Conservation (phyloP, 768 basidiomycete genomes). For the Psilocybe cubensis region DNA sequence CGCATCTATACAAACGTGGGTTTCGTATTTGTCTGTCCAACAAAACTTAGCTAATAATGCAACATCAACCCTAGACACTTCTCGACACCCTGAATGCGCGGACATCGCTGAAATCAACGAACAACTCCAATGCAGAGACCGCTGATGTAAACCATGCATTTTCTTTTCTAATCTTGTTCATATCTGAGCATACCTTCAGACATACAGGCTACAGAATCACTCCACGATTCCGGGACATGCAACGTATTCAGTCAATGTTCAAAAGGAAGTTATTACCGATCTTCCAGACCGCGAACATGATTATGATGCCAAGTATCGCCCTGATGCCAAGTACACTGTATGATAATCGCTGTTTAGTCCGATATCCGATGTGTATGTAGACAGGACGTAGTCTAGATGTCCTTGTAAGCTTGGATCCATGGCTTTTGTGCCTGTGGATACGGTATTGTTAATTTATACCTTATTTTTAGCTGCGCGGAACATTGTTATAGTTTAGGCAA, state of each 20-base stretch:
- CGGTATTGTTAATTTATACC: too few species aligned
- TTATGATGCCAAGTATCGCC: constrained; percentile 1
- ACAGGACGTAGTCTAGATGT: too few species aligned
- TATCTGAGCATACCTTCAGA: constrained; percentile 1
- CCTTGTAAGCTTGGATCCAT: too few species aligned
- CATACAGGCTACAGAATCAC: constrained; percentile 32
- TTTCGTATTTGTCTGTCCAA: constrained; percentile 22
- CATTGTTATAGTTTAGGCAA: not conserved
- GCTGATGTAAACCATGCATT: constrained; percentile 24
- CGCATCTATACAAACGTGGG: constrained; percentile 54
- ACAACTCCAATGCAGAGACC: constrained; percentile 31
- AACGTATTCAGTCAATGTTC: constrained; percentile 31
- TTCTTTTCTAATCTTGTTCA: not conserved
- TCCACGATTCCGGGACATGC: constrained; percentile 20
- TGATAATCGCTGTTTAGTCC: constrained; percentile 16
- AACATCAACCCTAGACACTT: constrained; percentile 35
- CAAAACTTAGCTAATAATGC: not conserved
- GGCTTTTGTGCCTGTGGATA: too few species aligned
- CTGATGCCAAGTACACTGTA: constrained; percentile 25
- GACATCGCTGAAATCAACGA: constrained; percentile 34
- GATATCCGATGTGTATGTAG: too few species aligned
- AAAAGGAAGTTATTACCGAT: constrained; percentile 31
- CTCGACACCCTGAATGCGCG: constrained; percentile 48
- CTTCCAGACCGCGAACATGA: constrained; percentile 5
- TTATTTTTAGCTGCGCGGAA: not conserved